Base-by-base conservation (phyloP, 257 asterid genomes). In the Solanum ossicruentum region DNA sequence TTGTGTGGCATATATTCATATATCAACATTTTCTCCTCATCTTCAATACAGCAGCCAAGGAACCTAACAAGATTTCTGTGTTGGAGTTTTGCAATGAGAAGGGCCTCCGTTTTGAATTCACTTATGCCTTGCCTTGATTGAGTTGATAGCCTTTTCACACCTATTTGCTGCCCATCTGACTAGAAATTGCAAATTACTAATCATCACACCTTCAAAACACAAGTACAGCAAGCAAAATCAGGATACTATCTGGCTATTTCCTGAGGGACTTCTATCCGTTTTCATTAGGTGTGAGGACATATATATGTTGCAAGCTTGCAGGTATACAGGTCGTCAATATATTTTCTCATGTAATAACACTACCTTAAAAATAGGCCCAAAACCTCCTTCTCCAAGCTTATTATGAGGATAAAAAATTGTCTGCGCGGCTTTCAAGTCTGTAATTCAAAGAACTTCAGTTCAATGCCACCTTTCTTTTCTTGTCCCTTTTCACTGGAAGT, bases 341-440 rank as follows among this genome's bases (percentile, higher is more conserved):
- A 36, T 16, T 36, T 16, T 36, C 13, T 16, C 0, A 36, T 69
- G 51, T 11, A 43, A 11, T 20, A 43, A 6, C 21, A 81, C 36
- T 80, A 89, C 89, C 88, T 89, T 85, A 73, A 85, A n/a, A n/a
- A n/a, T n/a, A n/a, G n/a, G n/a, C n/a, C n/a, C n/a, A n/a, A n/a
- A 89, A 55, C 89, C 91, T 39, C 91, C 88, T 83, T 85, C 91
- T 63, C 91, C 91, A 4, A 89, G 85, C 85, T 84, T 87, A 56
- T 84, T 85, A 32, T 52, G 47, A n/a, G 8, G 26, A 26, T 1
- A 85, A 88, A 82, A 88, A 86, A 78, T 86, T 58, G 65, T 86
- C 26, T n/a, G 89, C 10, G 87, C 84, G 2, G 58, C 69, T 8
- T 43, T 55, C 69, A 88, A 58, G 84, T 72, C 80, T 41, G 55